Evolutionary conservation across 2,329 filamentous ascomycete genomes (phyloP), one percentile per base, ranked within the genome.

Genomic region (Talaromyces sp.): DNA sequence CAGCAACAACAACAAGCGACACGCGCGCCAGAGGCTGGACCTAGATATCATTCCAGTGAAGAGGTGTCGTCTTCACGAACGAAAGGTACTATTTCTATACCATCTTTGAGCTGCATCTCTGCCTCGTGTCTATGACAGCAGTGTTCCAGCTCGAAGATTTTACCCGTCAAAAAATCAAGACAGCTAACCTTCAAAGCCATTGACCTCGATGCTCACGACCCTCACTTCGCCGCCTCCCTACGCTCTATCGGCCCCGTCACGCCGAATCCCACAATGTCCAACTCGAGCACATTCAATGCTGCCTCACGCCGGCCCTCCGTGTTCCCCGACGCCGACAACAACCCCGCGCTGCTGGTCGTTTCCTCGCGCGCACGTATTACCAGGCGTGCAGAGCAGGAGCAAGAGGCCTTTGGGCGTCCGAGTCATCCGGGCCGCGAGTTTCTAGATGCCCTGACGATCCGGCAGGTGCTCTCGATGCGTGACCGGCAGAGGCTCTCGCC

Each of bases 211-310:
- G 85, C 80, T 61, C 82, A 81, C 62, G 85, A 88, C 69, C 85
- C 85, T 1, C 79, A 83, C 69, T 94, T 82, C 85, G 90, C 93
- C 81, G 88, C 86, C 72, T 96, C 92, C 66, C 90, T 98, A 65
- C 89, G 87, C 68, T 78, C 76, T 53, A 77, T 88, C 62, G 86
- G 85, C 61, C 81, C 84, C 60, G 85, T 87, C 7, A 81, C 81
- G 59, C 83, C 84, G 33, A 82, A 81, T 63, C 83, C 83, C 2
- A 85, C 84, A 30, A 77, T 81, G 64, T 86, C 84, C 10, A 76
- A 80, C 36, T 80, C 82, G 47, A 86, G 84, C 52, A 79, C 79
- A 28, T 84, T 83, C 66, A 61, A 63, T 23, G 23, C 65, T 65
- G 56, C 63, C 63, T 36, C 70, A 18, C 28, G 23, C 9, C 30